phyloP scores from a whole-genome alignment of 1,284 basidiomycete species.

The Cystobasidium slooffiae region DNA sequence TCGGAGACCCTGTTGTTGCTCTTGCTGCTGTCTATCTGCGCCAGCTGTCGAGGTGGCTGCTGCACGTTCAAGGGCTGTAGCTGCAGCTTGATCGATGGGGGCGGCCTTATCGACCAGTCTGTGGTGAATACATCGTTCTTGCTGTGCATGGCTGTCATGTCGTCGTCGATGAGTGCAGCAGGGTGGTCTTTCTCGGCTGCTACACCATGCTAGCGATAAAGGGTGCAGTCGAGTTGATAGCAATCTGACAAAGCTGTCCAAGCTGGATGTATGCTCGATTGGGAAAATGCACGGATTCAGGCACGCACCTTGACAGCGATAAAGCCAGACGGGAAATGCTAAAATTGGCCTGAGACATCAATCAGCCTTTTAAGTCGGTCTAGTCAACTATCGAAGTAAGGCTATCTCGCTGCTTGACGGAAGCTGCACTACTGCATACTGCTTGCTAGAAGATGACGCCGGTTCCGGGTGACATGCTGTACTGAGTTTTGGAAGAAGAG shows the following conservation, averaged over 20 bases:
- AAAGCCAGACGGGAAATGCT: not conserved
- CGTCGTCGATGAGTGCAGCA: not conserved
- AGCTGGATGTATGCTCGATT: not conserved
- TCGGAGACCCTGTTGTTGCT: not conserved
- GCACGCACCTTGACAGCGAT: not conserved
- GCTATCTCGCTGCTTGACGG: too few species aligned
- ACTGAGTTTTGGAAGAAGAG: too few species aligned
- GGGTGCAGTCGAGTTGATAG: not conserved
- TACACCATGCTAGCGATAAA: not conserved
- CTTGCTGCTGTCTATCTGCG: not conserved
- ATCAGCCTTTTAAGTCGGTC: too few species aligned
- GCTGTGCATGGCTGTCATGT: slow-evolving; percentile 18
- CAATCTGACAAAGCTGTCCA: not conserved
- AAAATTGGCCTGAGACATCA: too few species aligned
- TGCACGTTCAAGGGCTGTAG: too few species aligned
- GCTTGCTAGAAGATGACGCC: too few species aligned
- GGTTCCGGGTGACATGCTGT: too few species aligned
- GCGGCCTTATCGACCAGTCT: slow-evolving; percentile 28
- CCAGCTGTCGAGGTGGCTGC: not conserved
- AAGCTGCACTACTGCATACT: too few species aligned
- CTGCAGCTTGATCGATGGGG: slow-evolving; percentile 6
- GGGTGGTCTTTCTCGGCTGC: not conserved
- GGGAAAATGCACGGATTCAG: not conserved
- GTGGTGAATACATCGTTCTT: slow-evolving; percentile 40
- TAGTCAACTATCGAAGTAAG: too few species aligned